Evolutionary conservation across 228 moss, liverwort and hornwort species (phyloP), one percentile per base, ranked within the genome.

Genomic region (Sphagnum magellanicum): DNA sequence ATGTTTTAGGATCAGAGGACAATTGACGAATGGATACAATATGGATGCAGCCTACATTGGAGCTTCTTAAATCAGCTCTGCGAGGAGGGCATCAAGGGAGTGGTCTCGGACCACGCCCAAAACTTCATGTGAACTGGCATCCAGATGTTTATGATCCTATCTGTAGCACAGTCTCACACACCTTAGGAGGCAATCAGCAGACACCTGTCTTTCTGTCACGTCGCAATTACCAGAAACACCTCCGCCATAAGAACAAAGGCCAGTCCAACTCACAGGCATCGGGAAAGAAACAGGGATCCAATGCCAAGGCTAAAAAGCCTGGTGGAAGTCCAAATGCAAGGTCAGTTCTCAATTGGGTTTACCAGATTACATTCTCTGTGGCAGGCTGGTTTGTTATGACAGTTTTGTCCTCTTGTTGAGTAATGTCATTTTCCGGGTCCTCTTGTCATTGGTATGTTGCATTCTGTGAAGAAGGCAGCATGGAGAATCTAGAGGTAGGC

Each of bases 181-280:
- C 83, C 48, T 75, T 80, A 5, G 78, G 83, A 17, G 74, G 63
- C 12, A 83, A 74, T 63, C 74, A 70, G 15, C 5, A 49, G 52
- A 66, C 65, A 62, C 86, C 83, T 65, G 71, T 72, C 12, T 86
- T 76, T 49, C 53, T 86, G 0, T 86, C 86, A 50, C 83, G 78
- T 12, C 86, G 86, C 12, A 83, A 83, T 70, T 78, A 86, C 59
- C 86, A 86, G 49, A 86, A 83, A 70, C 80, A 83, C 6, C 50
- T 86, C 74, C 83, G 86, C 61, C 86, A 83, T 49, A 86, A 78
- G 59, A 74, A 77, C 69, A 86, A 86, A 69, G 72, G 78, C 48
- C 76, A 77, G 11, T 86, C 86, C 12, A 83, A 83, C 71, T 13
- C 64, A 50, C 64, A 64, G 49, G 9, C 48, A 49, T 83, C 75